These are phyloP conservation scores for Acorus gramineus DNA, from an alignment of 106 monocot species.

Conservation along the genomic window DNA sequence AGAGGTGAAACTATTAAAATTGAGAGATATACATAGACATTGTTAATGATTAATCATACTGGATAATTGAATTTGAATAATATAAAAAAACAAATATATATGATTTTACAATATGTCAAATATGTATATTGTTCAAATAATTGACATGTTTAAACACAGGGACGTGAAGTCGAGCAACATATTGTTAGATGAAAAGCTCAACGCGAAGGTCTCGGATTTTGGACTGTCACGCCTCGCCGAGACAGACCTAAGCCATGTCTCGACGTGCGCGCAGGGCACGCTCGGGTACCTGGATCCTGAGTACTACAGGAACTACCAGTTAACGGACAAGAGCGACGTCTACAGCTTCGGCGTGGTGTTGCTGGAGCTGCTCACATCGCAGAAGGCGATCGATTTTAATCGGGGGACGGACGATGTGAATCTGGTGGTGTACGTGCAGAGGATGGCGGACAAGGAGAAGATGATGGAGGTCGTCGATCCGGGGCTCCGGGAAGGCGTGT, in stretches of 20 bases:
- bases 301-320: slow-evolving; percentile 89
- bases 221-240: slow-evolving; percentile 54
- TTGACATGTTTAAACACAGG: slow-evolving; percentile 2
- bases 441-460: slow-evolving; percentile 35
- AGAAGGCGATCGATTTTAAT: slow-evolving; percentile 56
- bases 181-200: slow-evolving; percentile 49
- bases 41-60: no score
- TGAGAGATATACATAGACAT: no score
- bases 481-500: slow-evolving; percentile 20
- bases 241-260: slow-evolving; percentile 43
- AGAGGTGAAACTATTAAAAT: no score
- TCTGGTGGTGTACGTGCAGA: slow-evolving; percentile 38
- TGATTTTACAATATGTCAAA: no score
- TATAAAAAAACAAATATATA: no score
- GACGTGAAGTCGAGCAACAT: slow-evolving; percentile 71
- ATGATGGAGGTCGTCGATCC: slow-evolving; percentile 47
- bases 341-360: slow-evolving; percentile 83
- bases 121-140: no score
- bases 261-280: slow-evolving; percentile 71
- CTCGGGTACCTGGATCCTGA: slow-evolving; percentile 85
- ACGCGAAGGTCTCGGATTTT: slow-evolving; percentile 55
- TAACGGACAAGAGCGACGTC: slow-evolving; percentile 91
- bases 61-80: no score
- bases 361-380: slow-evolving; percentile 44
- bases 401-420: slow-evolving; percentile 48